Conservation (phyloP, 495 filamentous ascomycete genomes). For the Aspergillus panamensis region DNA sequence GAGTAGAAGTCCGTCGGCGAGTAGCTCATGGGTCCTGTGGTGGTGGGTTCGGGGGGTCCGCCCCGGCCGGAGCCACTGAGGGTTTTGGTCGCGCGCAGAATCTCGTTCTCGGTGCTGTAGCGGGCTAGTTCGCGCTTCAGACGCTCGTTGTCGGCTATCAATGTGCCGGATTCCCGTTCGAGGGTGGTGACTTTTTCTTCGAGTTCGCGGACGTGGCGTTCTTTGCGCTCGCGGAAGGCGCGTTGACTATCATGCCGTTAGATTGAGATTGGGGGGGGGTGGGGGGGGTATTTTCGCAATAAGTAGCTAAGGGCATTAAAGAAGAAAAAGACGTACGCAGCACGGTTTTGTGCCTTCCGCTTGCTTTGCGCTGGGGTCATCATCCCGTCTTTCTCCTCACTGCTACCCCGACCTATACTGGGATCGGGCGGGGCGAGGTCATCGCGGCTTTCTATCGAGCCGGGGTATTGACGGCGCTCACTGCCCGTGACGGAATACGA, state of each 20-base stretch:
- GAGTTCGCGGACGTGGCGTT: conserved; percentile 87
- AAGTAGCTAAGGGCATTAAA: too few species aligned
- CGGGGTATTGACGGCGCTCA: conserved; percentile 26
- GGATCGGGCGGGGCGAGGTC: conserved; percentile 24
- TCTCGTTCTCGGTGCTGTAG: conserved; percentile 86
- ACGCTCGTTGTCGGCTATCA: conserved; percentile 75
- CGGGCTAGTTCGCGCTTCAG: conserved; percentile 77
- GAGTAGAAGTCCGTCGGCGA: conserved; percentile 65
- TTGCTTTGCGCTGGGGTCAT: conserved; percentile 76
- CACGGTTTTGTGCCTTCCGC: conserved; percentile 93
- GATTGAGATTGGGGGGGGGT: not conserved
- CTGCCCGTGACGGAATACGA: conserved; percentile 39
- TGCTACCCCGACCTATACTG: conserved; percentile 41
- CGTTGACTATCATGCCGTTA: conserved; percentile 61
- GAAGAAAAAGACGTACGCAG: conserved; percentile 66
- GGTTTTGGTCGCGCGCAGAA: conserved; percentile 69
- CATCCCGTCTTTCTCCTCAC: conserved; percentile 61
- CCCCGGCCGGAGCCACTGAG: not conserved
- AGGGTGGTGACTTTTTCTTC: conserved; percentile 79
- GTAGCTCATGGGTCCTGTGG: conserved; percentile 69
- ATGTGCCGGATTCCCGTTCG: conserved; percentile 52
- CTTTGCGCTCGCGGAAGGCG: conserved; percentile 95
- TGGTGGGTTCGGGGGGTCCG: conserved; percentile 25
- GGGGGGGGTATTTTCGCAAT: too few species aligned
- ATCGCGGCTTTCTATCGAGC: conserved; percentile 36